Evolutionary conservation across 2,329 filamentous ascomycete species (phyloP).

Genomic region (Microdochium bolleyi): DNA sequence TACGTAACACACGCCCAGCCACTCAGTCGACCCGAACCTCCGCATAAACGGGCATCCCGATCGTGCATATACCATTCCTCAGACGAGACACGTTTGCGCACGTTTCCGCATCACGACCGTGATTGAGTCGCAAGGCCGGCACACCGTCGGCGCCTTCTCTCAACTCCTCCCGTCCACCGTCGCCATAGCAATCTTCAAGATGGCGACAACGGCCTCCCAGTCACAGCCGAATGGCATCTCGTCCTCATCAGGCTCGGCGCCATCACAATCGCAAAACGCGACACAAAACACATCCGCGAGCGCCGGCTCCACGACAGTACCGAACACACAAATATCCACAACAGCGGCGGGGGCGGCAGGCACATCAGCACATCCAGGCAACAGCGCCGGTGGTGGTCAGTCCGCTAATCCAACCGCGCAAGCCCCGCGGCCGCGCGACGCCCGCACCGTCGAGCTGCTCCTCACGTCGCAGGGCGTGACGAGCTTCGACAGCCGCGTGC

Average conservation of each 20-base stretch:
- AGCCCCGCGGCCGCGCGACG: conserved; percentile 63
- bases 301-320: conserved; percentile 24
- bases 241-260: conserved; percentile 25
- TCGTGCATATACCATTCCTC: no score
- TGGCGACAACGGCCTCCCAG: conserved; percentile 32
- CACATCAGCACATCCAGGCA: neutral
- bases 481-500: conserved; percentile 74
- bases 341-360: conserved; percentile 9
- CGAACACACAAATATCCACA: conserved; percentile 11
- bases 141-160: no score
- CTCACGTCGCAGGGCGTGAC: conserved; percentile 73
- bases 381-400: neutral
- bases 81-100: no score
- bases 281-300: conserved; percentile 12
- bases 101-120: no score
- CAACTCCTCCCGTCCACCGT: no score
- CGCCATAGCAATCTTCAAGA: conserved; percentile 8
- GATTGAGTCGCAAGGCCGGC: no score
- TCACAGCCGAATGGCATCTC: conserved; percentile 48
- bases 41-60: no score
- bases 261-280: conserved; percentile 17
- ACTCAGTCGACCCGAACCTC: no score
- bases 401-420: conserved; percentile 9
- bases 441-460: conserved; percentile 71
- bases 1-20: no score